Percentiles rank a stretch among this genome's conserved stretches.
Conservation (phyloP, 73 alveolate species). For the Paraurostyla sp. region DNA sequence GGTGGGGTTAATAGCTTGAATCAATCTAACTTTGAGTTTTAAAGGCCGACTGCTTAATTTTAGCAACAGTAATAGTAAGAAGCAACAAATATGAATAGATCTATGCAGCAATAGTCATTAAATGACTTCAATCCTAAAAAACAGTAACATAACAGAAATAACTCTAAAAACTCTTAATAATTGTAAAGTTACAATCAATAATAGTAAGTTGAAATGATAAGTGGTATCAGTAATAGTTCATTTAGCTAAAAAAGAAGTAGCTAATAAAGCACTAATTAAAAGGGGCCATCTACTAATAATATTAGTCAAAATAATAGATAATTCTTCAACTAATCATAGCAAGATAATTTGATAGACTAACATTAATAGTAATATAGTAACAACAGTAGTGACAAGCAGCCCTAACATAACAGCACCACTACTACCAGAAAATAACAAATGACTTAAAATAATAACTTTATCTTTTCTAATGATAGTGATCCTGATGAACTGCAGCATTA, state of each 20-base stretch:
- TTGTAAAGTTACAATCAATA: too few relatives aligned
- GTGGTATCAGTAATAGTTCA: not conserved
- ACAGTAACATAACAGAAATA: not conserved
- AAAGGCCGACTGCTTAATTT: slow-evolving; percentile 42
- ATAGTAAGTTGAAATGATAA: slow-evolving; percentile 19
- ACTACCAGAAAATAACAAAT: not conserved
- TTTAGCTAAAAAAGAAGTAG: slow-evolving; percentile 16
- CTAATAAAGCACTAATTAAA: too few relatives aligned
- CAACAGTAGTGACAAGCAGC: not conserved
- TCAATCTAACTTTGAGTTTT: slow-evolving; percentile 30
- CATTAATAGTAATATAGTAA: not conserved
- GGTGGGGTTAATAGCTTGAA: too few relatives aligned
- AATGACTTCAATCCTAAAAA: not conserved
- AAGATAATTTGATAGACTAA: too few relatives aligned
- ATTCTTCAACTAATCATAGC: too few relatives aligned
- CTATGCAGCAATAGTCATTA: not conserved
- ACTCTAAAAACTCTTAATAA: too few relatives aligned
- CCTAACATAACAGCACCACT: not conserved
- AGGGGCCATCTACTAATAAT: too few relatives aligned
- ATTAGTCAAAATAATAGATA: too few relatives aligned
- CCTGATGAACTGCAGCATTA: slow-evolving; percentile 19
- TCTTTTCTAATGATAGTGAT: slow-evolving; percentile 37
- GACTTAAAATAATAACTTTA: slow-evolving; percentile 4
- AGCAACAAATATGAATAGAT: not conserved
- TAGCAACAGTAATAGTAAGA: not conserved